Percentiles rank a stretch among this genome's conserved stretches.
These are phyloP conservation scores for Chlorella sp. DNA, from an alignment of 139 green algal genomes.

Conservation along the genomic window DNA sequence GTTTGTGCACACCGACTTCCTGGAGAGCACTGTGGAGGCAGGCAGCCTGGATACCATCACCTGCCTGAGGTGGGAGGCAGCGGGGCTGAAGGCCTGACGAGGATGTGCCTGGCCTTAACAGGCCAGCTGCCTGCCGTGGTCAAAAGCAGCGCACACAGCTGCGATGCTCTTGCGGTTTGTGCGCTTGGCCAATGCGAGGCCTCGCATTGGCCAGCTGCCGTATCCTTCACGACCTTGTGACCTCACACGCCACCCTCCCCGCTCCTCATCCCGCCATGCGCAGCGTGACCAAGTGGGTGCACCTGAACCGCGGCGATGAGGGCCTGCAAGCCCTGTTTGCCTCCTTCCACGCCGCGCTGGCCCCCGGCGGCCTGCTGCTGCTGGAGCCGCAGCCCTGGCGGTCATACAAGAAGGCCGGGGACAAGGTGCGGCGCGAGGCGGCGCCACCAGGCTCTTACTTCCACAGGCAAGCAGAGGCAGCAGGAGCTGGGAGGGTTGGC, in stretches of 20 bases:
- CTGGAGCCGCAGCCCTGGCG: conserved; percentile 94
- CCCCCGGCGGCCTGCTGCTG: conserved; percentile 82
- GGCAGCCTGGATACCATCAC: conserved; percentile 43
- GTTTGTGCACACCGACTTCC: conserved; percentile 47
- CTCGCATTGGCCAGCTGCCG: too few relatives aligned
- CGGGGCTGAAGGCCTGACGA: too few relatives aligned
- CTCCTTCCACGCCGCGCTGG: conserved; percentile 46
- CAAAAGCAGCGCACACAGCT: too few relatives aligned
- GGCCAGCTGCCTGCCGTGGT: too few relatives aligned
- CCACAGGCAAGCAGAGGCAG: conserved; percentile 19
- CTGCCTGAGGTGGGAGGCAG: conserved; percentile 12
- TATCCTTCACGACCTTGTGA: too few relatives aligned
- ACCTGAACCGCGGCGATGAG: conserved; percentile 89
- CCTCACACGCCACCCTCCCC: not conserved
- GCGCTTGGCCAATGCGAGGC: too few relatives aligned
- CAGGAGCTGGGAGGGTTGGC: too few relatives aligned
- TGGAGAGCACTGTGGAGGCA: conserved; percentile 1
- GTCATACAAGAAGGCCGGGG: conserved; percentile 77
- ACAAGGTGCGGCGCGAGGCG: conserved; percentile 55
- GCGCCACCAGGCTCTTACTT: conserved; percentile 23
- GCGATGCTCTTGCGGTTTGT: too few relatives aligned
- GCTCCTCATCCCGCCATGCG: not conserved
- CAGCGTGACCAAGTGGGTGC: conserved; percentile 94
- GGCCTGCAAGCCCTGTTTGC: conserved; percentile 81
- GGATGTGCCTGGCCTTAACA: too few relatives aligned